Conservation (phyloP, 352 stramenopile genomes). For the Phytophthora vignae region DNA sequence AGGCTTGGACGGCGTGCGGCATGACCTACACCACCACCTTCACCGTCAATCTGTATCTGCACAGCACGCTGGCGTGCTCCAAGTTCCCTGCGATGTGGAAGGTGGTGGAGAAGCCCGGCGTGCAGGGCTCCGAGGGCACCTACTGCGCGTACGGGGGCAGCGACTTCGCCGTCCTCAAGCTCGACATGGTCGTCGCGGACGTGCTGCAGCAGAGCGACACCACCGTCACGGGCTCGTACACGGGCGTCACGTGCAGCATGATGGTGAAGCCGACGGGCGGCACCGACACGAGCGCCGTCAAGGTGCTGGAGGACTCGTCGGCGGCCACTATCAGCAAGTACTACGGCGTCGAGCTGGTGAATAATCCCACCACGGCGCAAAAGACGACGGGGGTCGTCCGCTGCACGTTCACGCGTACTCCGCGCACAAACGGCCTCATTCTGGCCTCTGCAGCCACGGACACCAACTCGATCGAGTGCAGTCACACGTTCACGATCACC, state of each 20-base stretch:
- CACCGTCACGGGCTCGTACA: slow-evolving; percentile 13
- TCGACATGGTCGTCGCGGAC: slow-evolving; percentile 11
- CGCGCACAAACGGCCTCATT: neutral
- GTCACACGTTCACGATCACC: slow-evolving; percentile 18
- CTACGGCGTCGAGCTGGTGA: slow-evolving; percentile 59
- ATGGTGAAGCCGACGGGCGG: slow-evolving; percentile 24
- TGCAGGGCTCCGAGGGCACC: slow-evolving; percentile 6
- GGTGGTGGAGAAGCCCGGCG: slow-evolving; percentile 16
- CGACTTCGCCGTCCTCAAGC: slow-evolving; percentile 28
- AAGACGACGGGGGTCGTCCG: slow-evolving; percentile 44
- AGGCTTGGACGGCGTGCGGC: slow-evolving; percentile 70
- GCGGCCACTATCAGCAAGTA: slow-evolving; percentile 19
- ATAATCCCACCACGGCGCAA: slow-evolving; percentile 34
- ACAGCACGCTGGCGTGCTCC: slow-evolving; percentile 32
- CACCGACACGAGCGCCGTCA: slow-evolving; percentile 4
- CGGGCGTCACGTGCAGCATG: slow-evolving; percentile 17
- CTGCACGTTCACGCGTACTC: slow-evolving; percentile 50
- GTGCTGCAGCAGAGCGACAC: slow-evolving; percentile 4
- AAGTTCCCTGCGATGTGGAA: slow-evolving; percentile 27
- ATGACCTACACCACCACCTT: slow-evolving; percentile 34
- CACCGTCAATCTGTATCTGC: slow-evolving; percentile 43
- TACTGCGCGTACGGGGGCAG: slow-evolving; percentile 32
- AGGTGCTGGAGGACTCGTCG: slow-evolving; percentile 8
- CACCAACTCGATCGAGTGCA: slow-evolving; percentile 16
- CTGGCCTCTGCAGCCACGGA: neutral